Conservation (phyloP, 176 grass and related monocot genomes). For the Eragrostis nindensis region DNA sequence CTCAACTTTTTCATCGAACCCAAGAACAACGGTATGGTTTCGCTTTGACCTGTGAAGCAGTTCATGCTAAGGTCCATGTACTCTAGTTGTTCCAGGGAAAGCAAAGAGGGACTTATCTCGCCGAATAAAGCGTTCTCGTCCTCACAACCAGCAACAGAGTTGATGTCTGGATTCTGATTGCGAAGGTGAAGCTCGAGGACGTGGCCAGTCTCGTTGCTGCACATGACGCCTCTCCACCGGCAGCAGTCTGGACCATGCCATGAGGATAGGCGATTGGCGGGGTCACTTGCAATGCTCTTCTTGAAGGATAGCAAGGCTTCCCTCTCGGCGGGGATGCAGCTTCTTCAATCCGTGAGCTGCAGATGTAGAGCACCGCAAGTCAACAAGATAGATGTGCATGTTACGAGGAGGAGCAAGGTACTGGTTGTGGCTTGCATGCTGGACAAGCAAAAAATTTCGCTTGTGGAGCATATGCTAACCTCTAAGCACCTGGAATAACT, state of each 20-base stretch:
- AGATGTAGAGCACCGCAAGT: not conserved
- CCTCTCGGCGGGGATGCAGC: slow-evolving; percentile 38
- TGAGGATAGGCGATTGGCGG: not conserved
- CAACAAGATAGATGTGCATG: not conserved
- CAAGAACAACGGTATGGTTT: slow-evolving; percentile 29
- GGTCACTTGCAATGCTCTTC: slow-evolving; percentile 21
- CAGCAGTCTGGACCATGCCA: slow-evolving; percentile 43
- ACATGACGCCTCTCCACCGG: slow-evolving; percentile 39
- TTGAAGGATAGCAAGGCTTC: slow-evolving; percentile 40
- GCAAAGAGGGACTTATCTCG: slow-evolving; percentile 40
- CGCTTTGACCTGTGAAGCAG: slow-evolving; percentile 7
- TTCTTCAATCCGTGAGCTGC: not conserved
- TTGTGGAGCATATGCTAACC: no score
- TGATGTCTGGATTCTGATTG: not conserved
- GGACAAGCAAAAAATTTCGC: no score
- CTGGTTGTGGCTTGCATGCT: not conserved
- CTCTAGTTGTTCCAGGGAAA: slow-evolving; percentile 23
- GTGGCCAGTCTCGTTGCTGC: slow-evolving; percentile 44
- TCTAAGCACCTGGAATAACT: not conserved
- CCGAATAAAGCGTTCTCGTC: slow-evolving; percentile 6
- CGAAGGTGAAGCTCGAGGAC: slow-evolving; percentile 27
- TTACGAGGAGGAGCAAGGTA: not conserved
- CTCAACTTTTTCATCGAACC: slow-evolving; percentile 8
- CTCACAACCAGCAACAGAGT: not conserved
- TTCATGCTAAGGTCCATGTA: slow-evolving; percentile 51